Percentiles rank a stretch among this genome's conserved stretches.
These are phyloP conservation scores for Podaxis mareebaensis DNA, from an alignment of 768 basidiomycete genomes.

Conservation along the genomic window DNA sequence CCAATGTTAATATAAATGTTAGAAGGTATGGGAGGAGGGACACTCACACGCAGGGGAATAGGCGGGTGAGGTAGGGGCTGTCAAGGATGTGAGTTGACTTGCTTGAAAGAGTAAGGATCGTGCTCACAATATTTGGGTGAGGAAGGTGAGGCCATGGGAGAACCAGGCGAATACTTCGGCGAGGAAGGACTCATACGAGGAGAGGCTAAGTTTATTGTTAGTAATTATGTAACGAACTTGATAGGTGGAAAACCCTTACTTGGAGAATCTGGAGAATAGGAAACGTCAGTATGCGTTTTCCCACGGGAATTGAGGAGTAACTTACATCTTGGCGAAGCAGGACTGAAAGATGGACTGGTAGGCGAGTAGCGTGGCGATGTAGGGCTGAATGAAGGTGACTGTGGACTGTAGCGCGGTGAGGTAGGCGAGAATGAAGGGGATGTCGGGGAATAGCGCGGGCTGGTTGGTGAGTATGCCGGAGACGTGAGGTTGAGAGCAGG, in stretches of 20 bases:
- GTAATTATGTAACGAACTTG: constrained; percentile 25
- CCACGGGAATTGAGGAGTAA: constrained; percentile 21
- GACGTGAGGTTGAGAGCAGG: constrained; percentile 82
- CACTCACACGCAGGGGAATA: constrained; percentile 87
- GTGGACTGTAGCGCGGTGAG: constrained; percentile 82
- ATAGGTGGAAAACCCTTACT: constrained; percentile 49
- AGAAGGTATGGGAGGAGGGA: constrained; percentile 4
- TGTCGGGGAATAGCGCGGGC: constrained; percentile 84
- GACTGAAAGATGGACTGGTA: constrained; percentile 88
- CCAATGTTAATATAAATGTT: not conserved
- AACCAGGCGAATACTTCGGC: constrained; percentile 92
- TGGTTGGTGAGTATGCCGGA: constrained; percentile 82
- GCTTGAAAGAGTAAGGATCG: not conserved
- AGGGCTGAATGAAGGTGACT: constrained; percentile 88
- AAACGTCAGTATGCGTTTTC: constrained; percentile 21
- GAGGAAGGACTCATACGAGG: constrained; percentile 86
- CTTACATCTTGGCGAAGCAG: constrained; percentile 90
- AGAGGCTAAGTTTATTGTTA: constrained; percentile 51
- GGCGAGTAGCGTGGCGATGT: constrained; percentile 90
- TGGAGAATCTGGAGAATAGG: constrained; percentile 61
- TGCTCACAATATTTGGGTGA: constrained; percentile 90
- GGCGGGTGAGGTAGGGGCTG: constrained; percentile 84
- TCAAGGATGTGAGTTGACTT: constrained; percentile 17
- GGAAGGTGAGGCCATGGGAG: constrained; percentile 84
- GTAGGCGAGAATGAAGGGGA: constrained; percentile 86